Evolutionary conservation across 495 filamentous ascomycete genomes (phyloP), one percentile per base, ranked within the genome.

Genomic region (Podospora pseudopauciseta): DNA sequence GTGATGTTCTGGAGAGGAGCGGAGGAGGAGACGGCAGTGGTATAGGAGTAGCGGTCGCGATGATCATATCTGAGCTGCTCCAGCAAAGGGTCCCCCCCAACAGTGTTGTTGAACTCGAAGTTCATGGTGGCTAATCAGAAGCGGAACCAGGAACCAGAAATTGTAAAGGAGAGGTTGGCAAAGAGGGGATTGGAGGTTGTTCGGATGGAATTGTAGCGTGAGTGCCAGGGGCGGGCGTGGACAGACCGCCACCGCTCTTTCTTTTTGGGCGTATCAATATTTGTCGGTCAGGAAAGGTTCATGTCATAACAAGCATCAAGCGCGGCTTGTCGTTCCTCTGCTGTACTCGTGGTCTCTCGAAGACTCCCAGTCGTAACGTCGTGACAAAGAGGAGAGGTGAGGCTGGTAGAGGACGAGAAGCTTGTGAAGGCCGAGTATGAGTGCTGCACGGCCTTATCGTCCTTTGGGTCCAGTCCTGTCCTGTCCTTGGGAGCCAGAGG

Each of bases 51-150:
- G 70, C 83, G 81, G 72, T 86, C 82, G 79, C 82, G 82, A 64
- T 78, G 79, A 71, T 87, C 84, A 75, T 82, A 87, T 63, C 75
- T 77, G 70, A 79, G 77, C 69, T 86, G 81, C 74, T 86, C 84
- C 73, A 87, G 72, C 73, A 86, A 77, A 69, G 79, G 83, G 69
- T 78, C 77, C 53, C 81, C 82, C 77, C 81, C 81, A 75, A 78
- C 82, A 71, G 78, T 76, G 73, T 80, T 73, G 78, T 81, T 80
- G 82, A 83, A 86, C 75, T 86, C 82, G 79, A 81, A 84, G 78
- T 81, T 82, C 85, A 87, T 87, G 73, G 67, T 84, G 73, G 73
- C 75, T 75, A 32, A 5, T 7, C 30, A 63, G 65, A 69, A 60
- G 67, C 71, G 65, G 64, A 60, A 63, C 39, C 69, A 71, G 65